Evolutionary conservation across 225 moss, liverwort and hornwort species (phyloP), one percentile per base, ranked within the genome.

Genomic region (Neckera pumila): DNA sequence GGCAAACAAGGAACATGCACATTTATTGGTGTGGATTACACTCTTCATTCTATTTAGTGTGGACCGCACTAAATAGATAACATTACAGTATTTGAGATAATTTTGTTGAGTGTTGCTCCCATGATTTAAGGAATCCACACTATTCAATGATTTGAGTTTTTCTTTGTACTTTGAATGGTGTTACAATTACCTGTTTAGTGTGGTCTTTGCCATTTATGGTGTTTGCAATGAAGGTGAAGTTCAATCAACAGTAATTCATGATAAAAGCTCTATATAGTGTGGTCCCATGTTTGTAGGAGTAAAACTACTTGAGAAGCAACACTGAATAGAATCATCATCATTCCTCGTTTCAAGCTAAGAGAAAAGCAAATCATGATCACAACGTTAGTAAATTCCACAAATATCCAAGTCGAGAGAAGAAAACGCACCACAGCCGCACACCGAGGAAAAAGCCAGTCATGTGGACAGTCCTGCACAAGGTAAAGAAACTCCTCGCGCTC

Each of bases 401-500:
- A 76, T 31, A 65, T 81, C 22, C 57, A 28, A 80, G 22, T n/a
- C 31, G 69, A 75, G 76, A 84, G 31, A 71, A 63, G 61, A 72
- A 70, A 81, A 91, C 92, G 64, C 76, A 98, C 97, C 95, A 98
- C 98, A 71, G 97, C 98, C n/a, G 88, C 95, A 93, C 98, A 98
- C 43, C 82, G 95, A 64, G 95, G 95, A 80, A 98, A 97, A 76
- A 98, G 92, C 98, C 98, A 98, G 83, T 98, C 97, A 89, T 98
- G 98, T 64, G 98, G 98, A 88, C 95, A 96, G 88, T 98, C 96
- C 70, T 97, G 93, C 56, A 98, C 91, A 72, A 95, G 95, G 90
- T 92, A 95, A 84, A 95, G 86, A 77, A 90, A 91, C 27, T 90
- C 89, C 75, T 69, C 69, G 53, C 63, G 54, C 73, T 89, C 60